phyloP scores from a whole-genome alignment of 2,329 filamentous ascomycete species.

The Claviceps digitariae region DNA sequence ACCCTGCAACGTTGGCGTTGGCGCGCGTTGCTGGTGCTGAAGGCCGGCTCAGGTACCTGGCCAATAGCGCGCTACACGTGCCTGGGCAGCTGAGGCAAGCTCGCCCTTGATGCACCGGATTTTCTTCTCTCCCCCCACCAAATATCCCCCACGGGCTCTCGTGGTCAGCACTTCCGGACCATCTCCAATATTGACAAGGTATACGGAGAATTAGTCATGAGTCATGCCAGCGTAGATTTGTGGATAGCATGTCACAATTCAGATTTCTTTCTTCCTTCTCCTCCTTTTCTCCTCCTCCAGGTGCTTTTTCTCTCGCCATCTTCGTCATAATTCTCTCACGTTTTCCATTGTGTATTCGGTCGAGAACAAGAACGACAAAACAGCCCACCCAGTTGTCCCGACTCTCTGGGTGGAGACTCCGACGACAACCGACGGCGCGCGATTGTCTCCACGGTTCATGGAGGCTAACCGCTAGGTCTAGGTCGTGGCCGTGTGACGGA shows the following conservation, averaged over 20 bases:
- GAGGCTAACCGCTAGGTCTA: neutral
- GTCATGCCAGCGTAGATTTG: neutral
- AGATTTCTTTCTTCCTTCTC: neutral
- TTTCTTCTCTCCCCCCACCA: neutral
- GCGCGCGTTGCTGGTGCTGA: neutral
- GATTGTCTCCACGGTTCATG: neutral
- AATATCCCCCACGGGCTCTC: neutral
- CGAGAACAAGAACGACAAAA: too few relatives aligned
- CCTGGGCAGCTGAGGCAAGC: slow-evolving; percentile 9
- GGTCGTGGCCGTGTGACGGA: neutral
- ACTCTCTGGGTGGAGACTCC: neutral
- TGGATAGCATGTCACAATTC: neutral
- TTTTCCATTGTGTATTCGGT: too few relatives aligned
- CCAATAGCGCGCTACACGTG: slow-evolving; percentile 16
- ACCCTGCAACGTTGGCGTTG: neutral
- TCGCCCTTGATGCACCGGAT: neutral
- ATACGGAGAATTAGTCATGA: neutral
- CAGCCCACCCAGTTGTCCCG: too few relatives aligned
- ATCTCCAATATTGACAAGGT: neutral
- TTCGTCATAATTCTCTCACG: neutral
- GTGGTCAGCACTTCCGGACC: neutral
- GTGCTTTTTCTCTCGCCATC: neutral
- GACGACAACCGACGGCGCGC: neutral
- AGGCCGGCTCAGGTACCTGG: slow-evolving; percentile 13
- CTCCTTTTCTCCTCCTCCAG: neutral